Evolutionary conservation across 768 basidiomycete species (phyloP).

Genomic region (Boletus insuetus): DNA sequence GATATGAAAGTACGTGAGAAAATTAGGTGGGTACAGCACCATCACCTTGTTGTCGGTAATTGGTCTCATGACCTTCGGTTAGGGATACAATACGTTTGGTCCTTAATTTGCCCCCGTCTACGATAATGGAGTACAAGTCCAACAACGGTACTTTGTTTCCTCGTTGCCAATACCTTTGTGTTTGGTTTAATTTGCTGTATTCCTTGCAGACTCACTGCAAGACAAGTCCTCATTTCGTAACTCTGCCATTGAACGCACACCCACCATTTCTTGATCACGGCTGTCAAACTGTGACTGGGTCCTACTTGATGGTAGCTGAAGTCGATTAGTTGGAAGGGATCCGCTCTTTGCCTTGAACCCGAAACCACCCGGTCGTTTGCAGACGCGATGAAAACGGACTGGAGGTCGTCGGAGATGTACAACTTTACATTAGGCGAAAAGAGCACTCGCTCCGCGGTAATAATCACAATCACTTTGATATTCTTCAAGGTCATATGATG

Average conservation of each 20-base stretch:
- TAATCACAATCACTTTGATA: constrained; percentile 3
- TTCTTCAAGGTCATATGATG: background rate
- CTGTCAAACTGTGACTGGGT: background rate
- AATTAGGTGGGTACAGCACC: constrained; percentile 60
- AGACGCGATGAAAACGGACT: constrained; percentile 1
- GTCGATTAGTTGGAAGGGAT: background rate
- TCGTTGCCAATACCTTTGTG: background rate
- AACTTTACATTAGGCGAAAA: constrained; percentile 5
- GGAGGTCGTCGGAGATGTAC: constrained; percentile 11
- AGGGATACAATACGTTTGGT: constrained; percentile 81
- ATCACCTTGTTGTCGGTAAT: constrained; percentile 27
- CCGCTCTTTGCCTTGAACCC: background rate
- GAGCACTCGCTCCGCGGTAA: background rate
- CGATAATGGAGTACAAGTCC: constrained; percentile 92
- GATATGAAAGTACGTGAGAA: constrained; percentile 75
- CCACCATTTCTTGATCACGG: constrained; percentile 20
- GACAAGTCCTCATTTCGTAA: constrained; percentile 85
- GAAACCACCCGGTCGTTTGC: constrained; percentile 1
- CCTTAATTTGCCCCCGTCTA: constrained; percentile 70
- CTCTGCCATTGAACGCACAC: constrained; percentile 50
- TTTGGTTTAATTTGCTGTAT: background rate
- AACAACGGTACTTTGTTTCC: constrained; percentile 62
- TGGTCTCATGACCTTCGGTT: constrained; percentile 2
- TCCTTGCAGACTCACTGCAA: constrained; percentile 72
- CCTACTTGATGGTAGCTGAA: background rate